Base-by-base conservation (phyloP, 2,329 filamentous ascomycete genomes). In the Zalaria sp. region DNA sequence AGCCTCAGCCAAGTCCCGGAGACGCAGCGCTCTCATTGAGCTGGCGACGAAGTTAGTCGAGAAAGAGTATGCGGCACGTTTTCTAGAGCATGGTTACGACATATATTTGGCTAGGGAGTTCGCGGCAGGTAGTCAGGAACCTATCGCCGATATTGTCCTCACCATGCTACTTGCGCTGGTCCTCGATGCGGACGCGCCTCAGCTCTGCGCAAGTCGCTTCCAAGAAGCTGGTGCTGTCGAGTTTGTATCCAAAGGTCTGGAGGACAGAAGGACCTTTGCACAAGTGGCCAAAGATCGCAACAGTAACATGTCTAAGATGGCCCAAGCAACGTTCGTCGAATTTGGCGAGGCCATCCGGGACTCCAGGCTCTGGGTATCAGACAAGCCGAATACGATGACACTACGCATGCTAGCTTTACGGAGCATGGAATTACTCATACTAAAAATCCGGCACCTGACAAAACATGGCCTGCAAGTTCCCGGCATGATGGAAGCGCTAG, bases 61-160 rank as follows among this genome's bases (percentile, higher is more conserved):
- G 39, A 77, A 78, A 51, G 67, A 66, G 1, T 87, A 83, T 51
- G 65, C 75, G 27, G 67, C 69, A 11, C 79, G 83, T 46, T 87
- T 94, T 51, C 71, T 82, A 18, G 79, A 87, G 46, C 79, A 85
- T 49, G 76, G 77, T 5, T 75, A 82, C 43, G 82, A 85, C 46
- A 72, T 77, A 41, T 73, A 73, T 27, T 66, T 95, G 10, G 73
- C 86, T 40, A 68, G 73, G 36, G 72, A 74, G 35, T 66, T 83
- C 6, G 69, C 67, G 1, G 65, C 47, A 38, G 49, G 27, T 27
- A 27, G 39, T 32, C 59, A 50, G 44, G 71, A 65, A 45, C 49
- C 51, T 35, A 64, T 63, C 43, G 71, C 61, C 40, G 77, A 77
- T 5, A 82, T 81, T 52, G 64, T 77, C 1, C 67, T 86, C 9